Conservation (phyloP, 2,329 filamentous ascomycete genomes). For the Nannizzia gypsea region DNA sequence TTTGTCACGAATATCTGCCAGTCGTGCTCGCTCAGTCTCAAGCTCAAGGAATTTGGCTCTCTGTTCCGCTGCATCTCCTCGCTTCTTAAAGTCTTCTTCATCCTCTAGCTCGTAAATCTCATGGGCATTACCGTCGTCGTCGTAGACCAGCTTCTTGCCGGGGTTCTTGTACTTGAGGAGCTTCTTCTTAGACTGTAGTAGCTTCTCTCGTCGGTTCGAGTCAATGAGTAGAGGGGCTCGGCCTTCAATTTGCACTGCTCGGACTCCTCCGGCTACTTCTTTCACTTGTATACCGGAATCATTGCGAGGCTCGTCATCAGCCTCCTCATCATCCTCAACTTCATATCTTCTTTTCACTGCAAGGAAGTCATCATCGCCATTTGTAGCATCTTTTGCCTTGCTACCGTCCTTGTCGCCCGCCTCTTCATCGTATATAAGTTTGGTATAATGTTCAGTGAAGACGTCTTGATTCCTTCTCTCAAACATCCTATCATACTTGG, state of each 20-base stretch:
- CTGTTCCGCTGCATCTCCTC: constrained; percentile 65
- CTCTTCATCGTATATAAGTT: constrained; percentile 58
- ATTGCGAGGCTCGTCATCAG: constrained; percentile 30
- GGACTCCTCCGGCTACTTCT: constrained; percentile 29
- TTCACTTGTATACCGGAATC: constrained; percentile 20
- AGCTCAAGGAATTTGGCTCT: constrained; percentile 64
- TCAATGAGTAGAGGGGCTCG: constrained; percentile 68
- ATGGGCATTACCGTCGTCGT: constrained; percentile 80
- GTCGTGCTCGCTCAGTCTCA: constrained; percentile 58
- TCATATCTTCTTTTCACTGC: constrained; percentile 78
- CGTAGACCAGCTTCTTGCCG: constrained; percentile 75
- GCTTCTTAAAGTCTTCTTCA: constrained; percentile 65
- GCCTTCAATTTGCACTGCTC: constrained; percentile 43
- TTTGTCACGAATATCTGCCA: constrained; percentile 76
- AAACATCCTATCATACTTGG: constrained; percentile 97
- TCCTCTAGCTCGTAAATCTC: constrained; percentile 78
- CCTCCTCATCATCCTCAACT: constrained; percentile 55
- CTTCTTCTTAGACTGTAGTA: constrained; percentile 91
- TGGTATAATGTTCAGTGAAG: constrained; percentile 83
- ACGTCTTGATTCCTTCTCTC: constrained; percentile 94
- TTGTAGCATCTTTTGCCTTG: constrained; percentile 29
- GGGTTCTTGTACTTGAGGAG: constrained; percentile 81
- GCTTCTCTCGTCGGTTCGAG: constrained; percentile 87
- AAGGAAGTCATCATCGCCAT: constrained; percentile 70
- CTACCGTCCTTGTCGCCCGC: constrained; percentile 29